phyloP scores from a whole-genome alignment of 768 basidiomycete species.

The Leccinum subtestaceum region DNA sequence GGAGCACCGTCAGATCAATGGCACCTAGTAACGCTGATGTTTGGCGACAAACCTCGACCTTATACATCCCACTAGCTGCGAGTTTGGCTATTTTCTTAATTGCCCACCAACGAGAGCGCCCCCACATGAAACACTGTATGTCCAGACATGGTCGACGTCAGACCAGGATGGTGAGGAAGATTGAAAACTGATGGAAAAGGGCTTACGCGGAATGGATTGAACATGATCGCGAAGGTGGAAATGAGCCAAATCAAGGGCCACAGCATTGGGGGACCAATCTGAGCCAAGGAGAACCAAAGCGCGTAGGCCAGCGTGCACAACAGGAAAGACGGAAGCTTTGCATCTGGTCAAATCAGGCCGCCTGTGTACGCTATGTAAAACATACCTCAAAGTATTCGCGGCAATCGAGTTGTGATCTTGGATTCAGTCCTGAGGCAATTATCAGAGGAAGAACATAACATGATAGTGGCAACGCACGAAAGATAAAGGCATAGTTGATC shows the following conservation, averaged over 20 bases:
- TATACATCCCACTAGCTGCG: constrained; percentile 62
- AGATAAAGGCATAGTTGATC: constrained; percentile 94
- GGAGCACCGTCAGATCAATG: constrained; percentile 5
- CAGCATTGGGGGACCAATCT: constrained; percentile 63
- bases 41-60: constrained; percentile 60
- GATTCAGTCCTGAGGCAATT: constrained; percentile 56
- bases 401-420: constrained; percentile 69
- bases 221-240: constrained; percentile 52
- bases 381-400: constrained; percentile 71
- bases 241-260: constrained; percentile 86
- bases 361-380: constrained; percentile 6
- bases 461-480: constrained; percentile 47
- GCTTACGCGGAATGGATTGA: constrained; percentile 72
- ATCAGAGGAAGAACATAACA: constrained; percentile 5
- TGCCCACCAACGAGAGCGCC: constrained; percentile 69
- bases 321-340: constrained; percentile 77
- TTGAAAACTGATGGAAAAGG: neutral
- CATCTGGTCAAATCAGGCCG: neutral
- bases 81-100: constrained; percentile 61
- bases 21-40: neutral
- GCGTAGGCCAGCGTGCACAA: constrained; percentile 70
- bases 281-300: constrained; percentile 81
- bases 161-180: no score
- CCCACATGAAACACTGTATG: constrained; percentile 42
- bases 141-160: constrained; percentile 27